Percentiles rank a stretch among this genome's conserved stretches.
phyloP scores from a whole-genome alignment of 129 eudicot genomes.

The Sambucus nigra region DNA sequence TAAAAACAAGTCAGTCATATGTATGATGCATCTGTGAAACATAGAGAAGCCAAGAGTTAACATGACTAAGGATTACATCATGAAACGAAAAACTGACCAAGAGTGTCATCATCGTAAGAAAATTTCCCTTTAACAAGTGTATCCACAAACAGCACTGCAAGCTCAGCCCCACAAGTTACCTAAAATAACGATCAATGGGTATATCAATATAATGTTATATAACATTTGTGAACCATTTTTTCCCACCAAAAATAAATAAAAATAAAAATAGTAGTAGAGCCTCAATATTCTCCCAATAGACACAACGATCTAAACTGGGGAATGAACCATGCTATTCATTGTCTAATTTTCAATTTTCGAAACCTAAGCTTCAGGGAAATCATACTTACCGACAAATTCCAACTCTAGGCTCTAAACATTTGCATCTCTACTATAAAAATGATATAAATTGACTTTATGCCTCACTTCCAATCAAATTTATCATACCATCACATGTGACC shows the following conservation, averaged over 20 bases:
- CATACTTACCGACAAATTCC: not conserved
- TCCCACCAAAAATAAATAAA: no score
- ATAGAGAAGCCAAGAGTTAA: not conserved
- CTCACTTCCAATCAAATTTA: not conserved
- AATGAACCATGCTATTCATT: not conserved
- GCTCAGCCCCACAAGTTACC: slow-evolving; percentile 94
- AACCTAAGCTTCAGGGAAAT: not conserved
- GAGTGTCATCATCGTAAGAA: slow-evolving; percentile 43
- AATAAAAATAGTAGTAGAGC: no score
- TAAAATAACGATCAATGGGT: slow-evolving; percentile 16
- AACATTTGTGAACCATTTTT: no score
- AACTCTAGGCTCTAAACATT: not conserved
- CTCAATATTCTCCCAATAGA: not conserved
- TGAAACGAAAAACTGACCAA: slow-evolving; percentile 52
- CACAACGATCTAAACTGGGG: not conserved
- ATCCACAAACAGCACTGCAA: slow-evolving; percentile 77
- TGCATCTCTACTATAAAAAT: not conserved
- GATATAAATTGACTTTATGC: not conserved
- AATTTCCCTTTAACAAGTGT: slow-evolving; percentile 74
- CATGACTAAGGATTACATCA: not conserved
- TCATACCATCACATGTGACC: not conserved
- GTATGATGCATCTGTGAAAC: not conserved
- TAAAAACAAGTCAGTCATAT: not conserved
- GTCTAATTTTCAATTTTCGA: not conserved
- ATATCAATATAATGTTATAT: not conserved